Evolutionary conservation across 2,329 filamentous ascomycete species (phyloP), one percentile per base, ranked within the genome.

Genomic region (Alternaria solani): DNA sequence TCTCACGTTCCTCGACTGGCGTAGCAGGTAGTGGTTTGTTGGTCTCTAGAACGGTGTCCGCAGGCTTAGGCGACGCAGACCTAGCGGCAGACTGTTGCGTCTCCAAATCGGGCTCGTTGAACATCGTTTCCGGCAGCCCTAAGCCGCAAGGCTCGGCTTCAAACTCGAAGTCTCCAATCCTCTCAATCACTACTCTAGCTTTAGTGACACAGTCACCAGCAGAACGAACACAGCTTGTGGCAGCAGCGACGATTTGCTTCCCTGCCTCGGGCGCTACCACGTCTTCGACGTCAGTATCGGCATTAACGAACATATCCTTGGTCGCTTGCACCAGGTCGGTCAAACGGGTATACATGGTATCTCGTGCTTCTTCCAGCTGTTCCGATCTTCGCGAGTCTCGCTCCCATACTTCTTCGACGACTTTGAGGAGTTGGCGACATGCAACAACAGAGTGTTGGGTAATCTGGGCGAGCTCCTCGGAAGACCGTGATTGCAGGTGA

Each of bases 171-270:
- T 97, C 94, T 20, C 94, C 93, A 64, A 95, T 93, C 62, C 91
- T 87, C 79, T 97, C 93, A 59, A 99, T 90, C 44, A 96, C 88
- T 75, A 88, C 85, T 71, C 93, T 93, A 11, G 94, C 91, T 79
- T 94, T 94, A 7, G 91, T 89, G 20, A 97, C 91, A 77, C 94
- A 97, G 69, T 97, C 93, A 41, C 94, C 94, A 44, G 94, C 93
- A 23, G 92, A 91, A 68, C 93, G 90, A 26, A 99, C 94, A 74
- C 94, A 97, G 61, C 88, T 89, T 7, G 93, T 97, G 8, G 93
- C 93, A 20, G 93, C 92, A 62, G 86, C 84, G 32, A 95, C 86
- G 41, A 97, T 84, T 28, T 89, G 85, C 65, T 87, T 89, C 66
- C 92, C 93, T 72, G 94, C 90, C 62, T 93, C 88, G 1, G 91